Percentiles rank a stretch among this genome's conserved stretches.
Conservation (phyloP, 345 rosid genomes). For the Barbarea vulgaris region DNA sequence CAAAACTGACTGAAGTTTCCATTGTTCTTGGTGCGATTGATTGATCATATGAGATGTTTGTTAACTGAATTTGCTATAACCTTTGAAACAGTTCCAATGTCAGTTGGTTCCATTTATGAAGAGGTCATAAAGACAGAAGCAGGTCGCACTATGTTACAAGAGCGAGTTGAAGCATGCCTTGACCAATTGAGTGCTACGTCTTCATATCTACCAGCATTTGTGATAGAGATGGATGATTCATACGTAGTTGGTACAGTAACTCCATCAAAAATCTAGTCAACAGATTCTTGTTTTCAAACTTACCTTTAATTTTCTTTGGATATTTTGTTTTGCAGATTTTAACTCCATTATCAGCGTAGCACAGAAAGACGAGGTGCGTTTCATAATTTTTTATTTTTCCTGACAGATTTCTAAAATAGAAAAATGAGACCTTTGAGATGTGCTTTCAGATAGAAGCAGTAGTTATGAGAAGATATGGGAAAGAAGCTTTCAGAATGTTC, state of each 20-base stretch:
- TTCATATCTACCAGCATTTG: conserved; percentile 47
- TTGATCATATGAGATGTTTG: conserved; percentile 16
- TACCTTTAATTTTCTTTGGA: not conserved
- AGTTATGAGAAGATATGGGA: conserved; percentile 70
- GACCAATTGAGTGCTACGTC: conserved; percentile 50
- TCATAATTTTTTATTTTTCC: not conserved
- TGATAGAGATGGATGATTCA: conserved; percentile 47
- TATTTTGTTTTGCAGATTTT: conserved; percentile 56
- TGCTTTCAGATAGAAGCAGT: conserved; percentile 65
- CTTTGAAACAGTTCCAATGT: conserved; percentile 55
- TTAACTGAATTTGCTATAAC: not conserved
- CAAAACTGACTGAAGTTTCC: not conserved
- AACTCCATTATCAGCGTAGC: conserved; percentile 66
- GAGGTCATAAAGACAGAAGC: conserved; percentile 80
- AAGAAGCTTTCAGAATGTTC: conserved; percentile 74
- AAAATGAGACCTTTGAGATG: conserved; percentile 20
- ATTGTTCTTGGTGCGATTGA: not conserved
- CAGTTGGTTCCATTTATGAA: conserved; percentile 67
- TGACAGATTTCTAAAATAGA: conserved; percentile 4
- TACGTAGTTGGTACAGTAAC: conserved; percentile 58
- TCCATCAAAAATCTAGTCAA: not conserved
- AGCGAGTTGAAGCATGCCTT: conserved; percentile 67
- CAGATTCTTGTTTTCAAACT: conserved; percentile 7
- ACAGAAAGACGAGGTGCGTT: conserved; percentile 76
- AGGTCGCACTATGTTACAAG: conserved; percentile 73